These are phyloP conservation scores for Sporothrix luriei DNA, from an alignment of 2,329 filamentous ascomycete genomes.

Conservation along the genomic window DNA sequence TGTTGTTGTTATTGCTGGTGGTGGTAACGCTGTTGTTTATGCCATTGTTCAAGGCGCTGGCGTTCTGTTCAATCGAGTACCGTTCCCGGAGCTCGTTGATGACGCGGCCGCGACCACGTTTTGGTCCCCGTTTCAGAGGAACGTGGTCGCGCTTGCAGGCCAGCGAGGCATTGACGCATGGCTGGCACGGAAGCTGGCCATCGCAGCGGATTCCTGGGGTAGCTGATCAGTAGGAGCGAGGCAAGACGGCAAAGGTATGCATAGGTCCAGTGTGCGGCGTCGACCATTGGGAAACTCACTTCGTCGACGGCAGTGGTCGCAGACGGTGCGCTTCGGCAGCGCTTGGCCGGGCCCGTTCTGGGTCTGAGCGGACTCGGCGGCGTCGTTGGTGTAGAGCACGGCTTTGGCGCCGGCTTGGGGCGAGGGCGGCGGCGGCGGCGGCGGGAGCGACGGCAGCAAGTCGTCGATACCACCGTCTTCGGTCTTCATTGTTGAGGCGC, in stretches of 20 bases:
- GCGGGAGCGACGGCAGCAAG: constrained; percentile 33
- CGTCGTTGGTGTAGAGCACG: neutral
- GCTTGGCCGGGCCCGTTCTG: constrained; percentile 26
- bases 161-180: constrained; percentile 61
- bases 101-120: constrained; percentile 63
- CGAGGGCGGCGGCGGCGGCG: constrained; percentile 27
- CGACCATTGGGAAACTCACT: constrained; percentile 37
- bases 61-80: constrained; percentile 41
- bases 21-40: neutral
- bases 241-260: neutral
- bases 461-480: constrained; percentile 36
- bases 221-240: neutral
- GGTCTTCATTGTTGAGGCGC: constrained; percentile 35
- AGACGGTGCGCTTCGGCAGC: constrained; percentile 46
- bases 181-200: constrained; percentile 58
- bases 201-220: constrained; percentile 50
- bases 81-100: constrained; percentile 61
- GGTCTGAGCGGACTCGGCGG: constrained; percentile 13
- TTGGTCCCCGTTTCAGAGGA: constrained; percentile 65
- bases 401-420: constrained; percentile 2
- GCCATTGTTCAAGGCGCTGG: neutral
- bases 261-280: constrained; percentile 30
- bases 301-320: constrained; percentile 51
- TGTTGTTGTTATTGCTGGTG: constrained; percentile 35
- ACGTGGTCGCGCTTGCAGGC: constrained; percentile 67